Percentiles rank a stretch among this genome's conserved stretches.
phyloP scores from a whole-genome alignment of 257 asterid species.

The Thymus quinquecostatus region DNA sequence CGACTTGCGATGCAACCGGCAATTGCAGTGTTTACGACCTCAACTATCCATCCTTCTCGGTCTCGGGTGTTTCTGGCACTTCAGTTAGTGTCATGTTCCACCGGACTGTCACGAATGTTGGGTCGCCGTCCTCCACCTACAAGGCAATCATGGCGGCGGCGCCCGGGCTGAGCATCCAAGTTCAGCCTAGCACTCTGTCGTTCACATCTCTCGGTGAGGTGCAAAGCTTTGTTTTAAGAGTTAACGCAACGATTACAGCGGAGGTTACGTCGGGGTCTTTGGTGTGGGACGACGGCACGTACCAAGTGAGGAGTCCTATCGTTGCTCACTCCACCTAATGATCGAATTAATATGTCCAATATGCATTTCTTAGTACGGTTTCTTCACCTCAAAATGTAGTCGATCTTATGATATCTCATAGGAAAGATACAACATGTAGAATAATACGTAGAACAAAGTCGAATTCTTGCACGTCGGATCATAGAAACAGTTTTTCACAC shows the following conservation, averaged over 20 bases:
- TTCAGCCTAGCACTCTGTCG: constrained; percentile 42
- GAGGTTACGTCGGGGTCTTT: constrained; percentile 41
- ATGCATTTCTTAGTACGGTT: too few species aligned
- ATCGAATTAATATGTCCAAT: too few species aligned
- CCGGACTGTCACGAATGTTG: constrained; percentile 62
- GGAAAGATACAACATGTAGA: too few species aligned
- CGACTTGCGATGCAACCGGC: constrained; percentile 43
- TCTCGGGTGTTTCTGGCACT: constrained; percentile 27
- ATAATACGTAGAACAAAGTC: too few species aligned
- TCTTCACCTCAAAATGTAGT: too few species aligned
- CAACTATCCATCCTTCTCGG: constrained; percentile 59
- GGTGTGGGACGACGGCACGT: constrained; percentile 60
- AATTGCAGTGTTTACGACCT: constrained; percentile 52
- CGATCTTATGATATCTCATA: too few species aligned
- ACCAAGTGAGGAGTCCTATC: constrained; percentile 62
- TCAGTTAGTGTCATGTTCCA: constrained; percentile 25
- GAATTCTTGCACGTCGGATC: too few species aligned
- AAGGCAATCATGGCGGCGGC: constrained; percentile 31
- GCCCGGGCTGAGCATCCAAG: constrained; percentile 34
- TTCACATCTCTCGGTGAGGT: constrained; percentile 53
- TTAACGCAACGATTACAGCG: constrained; percentile 29
- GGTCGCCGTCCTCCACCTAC: constrained; percentile 56
- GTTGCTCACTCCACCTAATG: not conserved
- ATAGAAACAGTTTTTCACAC: too few species aligned
- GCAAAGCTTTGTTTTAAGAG: constrained; percentile 38